phyloP scores from a whole-genome alignment of 1,284 basidiomycete species.

The Puccinia triticina region DNA sequence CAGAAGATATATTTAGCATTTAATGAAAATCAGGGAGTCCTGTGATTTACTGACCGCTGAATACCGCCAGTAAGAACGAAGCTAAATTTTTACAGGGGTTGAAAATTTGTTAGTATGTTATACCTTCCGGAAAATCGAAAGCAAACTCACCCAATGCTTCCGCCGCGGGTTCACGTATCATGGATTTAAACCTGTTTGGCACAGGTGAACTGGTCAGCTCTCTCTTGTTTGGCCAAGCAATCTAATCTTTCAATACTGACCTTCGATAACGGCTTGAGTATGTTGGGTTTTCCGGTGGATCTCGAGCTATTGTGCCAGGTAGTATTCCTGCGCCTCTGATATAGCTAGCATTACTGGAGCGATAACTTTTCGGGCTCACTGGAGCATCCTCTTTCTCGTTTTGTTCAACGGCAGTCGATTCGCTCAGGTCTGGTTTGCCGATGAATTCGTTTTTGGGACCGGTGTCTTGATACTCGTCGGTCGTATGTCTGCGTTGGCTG shows the following conservation, averaged over 20 bases:
- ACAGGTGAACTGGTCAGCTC: neutral
- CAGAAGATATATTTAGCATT: neutral
- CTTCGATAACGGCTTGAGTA: constrained; percentile 16
- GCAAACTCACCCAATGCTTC: constrained; percentile 13
- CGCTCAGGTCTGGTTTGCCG: neutral
- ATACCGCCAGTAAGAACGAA: constrained; percentile 30
- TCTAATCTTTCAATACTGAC: neutral
- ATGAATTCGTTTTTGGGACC: neutral
- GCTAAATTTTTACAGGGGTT: neutral
- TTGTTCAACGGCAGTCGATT: constrained; percentile 7
- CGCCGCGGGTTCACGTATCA: constrained; percentile 22
- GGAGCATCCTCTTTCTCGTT: neutral
- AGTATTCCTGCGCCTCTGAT: neutral
- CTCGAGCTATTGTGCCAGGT: neutral
- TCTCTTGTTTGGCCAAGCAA: neutral
- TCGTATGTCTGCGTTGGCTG: neutral
- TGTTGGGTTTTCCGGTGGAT: neutral
- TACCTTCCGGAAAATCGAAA: neutral
- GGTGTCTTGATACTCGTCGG: neutral
- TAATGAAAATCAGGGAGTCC: neutral
- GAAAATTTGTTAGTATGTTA: neutral
- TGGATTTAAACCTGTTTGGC: constrained; percentile 18
- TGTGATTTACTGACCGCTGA: constrained; percentile 8
- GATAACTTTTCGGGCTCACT: neutral
- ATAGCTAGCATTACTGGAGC: neutral